These are phyloP conservation scores for Isoetes engelmannii DNA, from an alignment of 83 land plant genomes.

Conservation along the genomic window DNA sequence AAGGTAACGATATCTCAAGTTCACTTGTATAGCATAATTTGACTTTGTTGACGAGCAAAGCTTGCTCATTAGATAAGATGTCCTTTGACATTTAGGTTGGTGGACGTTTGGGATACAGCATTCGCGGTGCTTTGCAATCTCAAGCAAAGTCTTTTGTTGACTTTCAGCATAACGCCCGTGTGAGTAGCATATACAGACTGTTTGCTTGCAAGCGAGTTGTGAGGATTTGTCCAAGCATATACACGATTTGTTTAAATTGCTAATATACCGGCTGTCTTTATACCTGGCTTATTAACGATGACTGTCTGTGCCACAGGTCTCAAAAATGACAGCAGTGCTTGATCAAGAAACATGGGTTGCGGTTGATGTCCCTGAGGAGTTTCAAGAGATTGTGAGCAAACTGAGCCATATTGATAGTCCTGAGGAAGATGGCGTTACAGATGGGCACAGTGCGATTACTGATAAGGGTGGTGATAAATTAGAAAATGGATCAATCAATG, in stretches of 20 bases:
- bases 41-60: neutral
- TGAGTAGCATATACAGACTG: constrained; percentile 22
- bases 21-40: neutral
- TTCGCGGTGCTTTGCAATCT: constrained; percentile 84
- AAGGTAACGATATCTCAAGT: constrained; percentile 49
- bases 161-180: constrained; percentile 78
- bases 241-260: too few species aligned
- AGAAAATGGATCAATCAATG: too few species aligned
- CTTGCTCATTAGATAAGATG: too few species aligned
- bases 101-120: constrained; percentile 92
- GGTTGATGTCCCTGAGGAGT: constrained; percentile 91
- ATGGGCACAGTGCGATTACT: neutral
- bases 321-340: constrained; percentile 83
- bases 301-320: constrained; percentile 42
- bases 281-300: neutral
- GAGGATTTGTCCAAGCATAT: too few species aligned
- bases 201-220: too few species aligned
- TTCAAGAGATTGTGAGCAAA: constrained; percentile 67
- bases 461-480: neutral
- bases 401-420: constrained; percentile 10
- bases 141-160: constrained; percentile 95
- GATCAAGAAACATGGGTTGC: constrained; percentile 97
- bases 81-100: constrained; percentile 55
- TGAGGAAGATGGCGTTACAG: neutral
- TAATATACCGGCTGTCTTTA: neutral